Percentiles rank a stretch among this genome's conserved stretches.
Conservation (phyloP, 257 asterid species). For the Solanum arcanum region DNA sequence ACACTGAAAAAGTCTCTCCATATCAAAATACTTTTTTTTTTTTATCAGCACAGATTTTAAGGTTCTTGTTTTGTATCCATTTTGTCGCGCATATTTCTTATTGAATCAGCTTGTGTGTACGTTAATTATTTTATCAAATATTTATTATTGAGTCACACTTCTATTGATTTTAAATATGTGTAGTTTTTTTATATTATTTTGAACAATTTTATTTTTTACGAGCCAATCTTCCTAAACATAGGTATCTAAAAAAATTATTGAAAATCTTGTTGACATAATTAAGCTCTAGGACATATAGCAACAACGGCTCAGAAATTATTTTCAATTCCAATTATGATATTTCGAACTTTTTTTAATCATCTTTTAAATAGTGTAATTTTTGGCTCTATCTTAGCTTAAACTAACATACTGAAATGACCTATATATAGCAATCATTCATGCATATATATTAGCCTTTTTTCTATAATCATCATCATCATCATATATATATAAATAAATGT, state of each 20-base stretch:
- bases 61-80: neutral
- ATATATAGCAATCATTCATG: neutral
- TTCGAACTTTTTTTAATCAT: accelerated
- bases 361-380: neutral
- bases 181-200: accelerated
- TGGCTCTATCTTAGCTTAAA: neutral
- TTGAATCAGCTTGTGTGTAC: too few species aligned
- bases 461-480: neutral
- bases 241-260: neutral
- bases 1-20: neutral
- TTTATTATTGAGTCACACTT: neutral
- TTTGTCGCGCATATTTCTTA: neutral
- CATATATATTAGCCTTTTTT: neutral
- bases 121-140: too few species aligned
- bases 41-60: neutral
- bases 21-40: neutral
- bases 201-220: too few species aligned
- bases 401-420: neutral
- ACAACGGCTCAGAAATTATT: neutral
- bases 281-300: neutral
- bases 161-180: neutral
- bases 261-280: neutral
- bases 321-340: neutral
- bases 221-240: neutral
- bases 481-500: neutral